phyloP scores from a whole-genome alignment of 305 asterid species.

The Fraxinus greggii region DNA sequence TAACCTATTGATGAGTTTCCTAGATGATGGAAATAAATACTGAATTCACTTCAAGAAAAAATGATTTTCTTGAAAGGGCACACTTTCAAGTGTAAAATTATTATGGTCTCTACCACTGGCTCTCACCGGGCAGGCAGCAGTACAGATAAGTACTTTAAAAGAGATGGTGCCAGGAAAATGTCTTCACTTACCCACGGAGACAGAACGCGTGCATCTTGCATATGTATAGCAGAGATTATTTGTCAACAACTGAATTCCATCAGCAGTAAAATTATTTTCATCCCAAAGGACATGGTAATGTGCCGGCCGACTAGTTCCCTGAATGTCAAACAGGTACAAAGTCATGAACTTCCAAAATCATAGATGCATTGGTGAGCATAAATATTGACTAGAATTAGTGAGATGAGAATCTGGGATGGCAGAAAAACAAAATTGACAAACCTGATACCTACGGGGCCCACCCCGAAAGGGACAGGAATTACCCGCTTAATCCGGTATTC shows the following conservation, averaged over 20 bases:
- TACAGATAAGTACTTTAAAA: background rate
- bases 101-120: background rate
- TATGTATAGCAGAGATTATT: conserved; percentile 96
- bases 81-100: background rate
- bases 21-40: background rate
- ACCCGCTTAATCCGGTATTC: too few species aligned
- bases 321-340: background rate
- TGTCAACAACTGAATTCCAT: conserved; percentile 88
- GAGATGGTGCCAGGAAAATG: background rate
- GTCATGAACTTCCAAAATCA: conserved; percentile 1
- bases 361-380: background rate
- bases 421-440: too few species aligned
- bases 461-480: too few species aligned
- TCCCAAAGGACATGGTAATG: conserved; percentile 99
- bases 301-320: conserved; percentile 97
- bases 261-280: conserved; percentile 94
- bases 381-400: background rate
- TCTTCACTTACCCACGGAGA: conserved; percentile 76
- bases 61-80: background rate
- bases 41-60: background rate
- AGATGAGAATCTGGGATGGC: background rate
- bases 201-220: conserved; percentile 99
- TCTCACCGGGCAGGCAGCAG: background rate
- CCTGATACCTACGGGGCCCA: too few species aligned
- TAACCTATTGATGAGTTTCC: background rate